A percentile compares a stretch with the other conserved stretches of the same genome.
Evolutionary conservation across 1,139 yeast species (phyloP).

Genomic region (Debaryomycetaceae sp.): DNA sequence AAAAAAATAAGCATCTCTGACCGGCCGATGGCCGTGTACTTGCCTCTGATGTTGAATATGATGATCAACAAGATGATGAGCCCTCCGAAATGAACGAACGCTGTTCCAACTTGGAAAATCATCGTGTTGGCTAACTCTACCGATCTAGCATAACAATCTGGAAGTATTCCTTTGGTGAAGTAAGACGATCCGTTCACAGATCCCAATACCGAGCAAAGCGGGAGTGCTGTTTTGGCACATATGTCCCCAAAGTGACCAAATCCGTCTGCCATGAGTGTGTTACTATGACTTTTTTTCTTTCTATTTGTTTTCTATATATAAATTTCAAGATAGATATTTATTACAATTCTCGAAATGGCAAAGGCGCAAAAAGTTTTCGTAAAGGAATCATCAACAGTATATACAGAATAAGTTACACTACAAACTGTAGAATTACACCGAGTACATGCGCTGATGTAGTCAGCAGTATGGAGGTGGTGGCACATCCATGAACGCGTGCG

Average conservation of each 20-base stretch:
- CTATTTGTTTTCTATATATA: neutral
- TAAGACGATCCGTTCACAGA: conserved; percentile 22
- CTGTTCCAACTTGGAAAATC: conserved; percentile 87
- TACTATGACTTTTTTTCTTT: neutral
- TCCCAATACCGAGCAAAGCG: conserved; percentile 70
- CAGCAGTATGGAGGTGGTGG: neutral
- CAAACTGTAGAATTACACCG: neutral
- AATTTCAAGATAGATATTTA: neutral
- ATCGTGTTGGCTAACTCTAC: conserved; percentile 87
- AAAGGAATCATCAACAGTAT: neutral
- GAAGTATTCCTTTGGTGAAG: conserved; percentile 56
- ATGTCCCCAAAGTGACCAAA: conserved; percentile 71
- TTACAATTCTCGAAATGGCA: neutral
- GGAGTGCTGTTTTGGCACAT: conserved; percentile 69
- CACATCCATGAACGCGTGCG: neutral
- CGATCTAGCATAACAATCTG: conserved; percentile 80
- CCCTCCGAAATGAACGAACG: conserved; percentile 78
- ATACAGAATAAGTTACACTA: neutral
- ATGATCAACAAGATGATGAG: conserved; percentile 63
- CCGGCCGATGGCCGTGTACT: conserved; percentile 93
- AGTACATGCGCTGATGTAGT: neutral
- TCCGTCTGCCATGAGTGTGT: neutral
- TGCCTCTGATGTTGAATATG: conserved; percentile 72
- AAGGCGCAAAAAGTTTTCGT: neutral
- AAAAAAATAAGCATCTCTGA: conserved; percentile 78